phyloP scores from a whole-genome alignment of 441 rosid genomes.

The Capsella rubella region DNA sequence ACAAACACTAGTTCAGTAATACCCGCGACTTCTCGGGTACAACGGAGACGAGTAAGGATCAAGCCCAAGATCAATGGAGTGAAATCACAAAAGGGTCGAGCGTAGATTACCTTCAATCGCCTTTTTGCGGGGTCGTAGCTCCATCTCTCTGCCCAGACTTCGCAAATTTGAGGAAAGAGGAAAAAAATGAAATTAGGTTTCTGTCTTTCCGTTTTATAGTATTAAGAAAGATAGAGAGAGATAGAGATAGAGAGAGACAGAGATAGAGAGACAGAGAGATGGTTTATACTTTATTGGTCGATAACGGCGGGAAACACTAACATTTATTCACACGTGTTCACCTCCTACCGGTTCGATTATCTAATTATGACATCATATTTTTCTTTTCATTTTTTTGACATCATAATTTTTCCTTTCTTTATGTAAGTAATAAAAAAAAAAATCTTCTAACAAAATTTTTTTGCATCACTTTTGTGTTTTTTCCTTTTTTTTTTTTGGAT shows the following conservation, averaged over 20 bases:
- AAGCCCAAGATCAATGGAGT: background rate
- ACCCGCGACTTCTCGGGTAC: background rate
- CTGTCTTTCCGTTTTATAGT: background rate
- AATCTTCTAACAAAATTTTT: no score
- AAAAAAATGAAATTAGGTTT: slow-evolving; percentile 28
- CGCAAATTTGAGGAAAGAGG: background rate
- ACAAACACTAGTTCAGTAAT: background rate
- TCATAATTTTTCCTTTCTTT: no score
- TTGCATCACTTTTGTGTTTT: no score
- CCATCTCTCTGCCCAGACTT: slow-evolving; percentile 44
- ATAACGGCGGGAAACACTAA: slow-evolving; percentile 44
- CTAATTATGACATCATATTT: background rate
- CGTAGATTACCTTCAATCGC: slow-evolving; percentile 42
- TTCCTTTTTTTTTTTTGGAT: no score
- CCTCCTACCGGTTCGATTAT: background rate
- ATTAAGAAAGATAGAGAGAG: no score
- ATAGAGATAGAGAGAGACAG: no score
- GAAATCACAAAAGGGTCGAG: slow-evolving; percentile 10
- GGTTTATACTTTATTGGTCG: background rate
- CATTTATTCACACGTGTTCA: slow-evolving; percentile 20
- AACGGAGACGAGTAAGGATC: background rate
- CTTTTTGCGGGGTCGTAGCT: slow-evolving; percentile 50
- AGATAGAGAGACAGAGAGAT: no score
- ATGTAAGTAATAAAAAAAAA: no score
- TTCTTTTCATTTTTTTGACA: background rate